A percentile compares a stretch with the other conserved stretches of the same genome.
Conservation (phyloP, 2,329 filamentous ascomycete species). For the Penicillium sp. region DNA sequence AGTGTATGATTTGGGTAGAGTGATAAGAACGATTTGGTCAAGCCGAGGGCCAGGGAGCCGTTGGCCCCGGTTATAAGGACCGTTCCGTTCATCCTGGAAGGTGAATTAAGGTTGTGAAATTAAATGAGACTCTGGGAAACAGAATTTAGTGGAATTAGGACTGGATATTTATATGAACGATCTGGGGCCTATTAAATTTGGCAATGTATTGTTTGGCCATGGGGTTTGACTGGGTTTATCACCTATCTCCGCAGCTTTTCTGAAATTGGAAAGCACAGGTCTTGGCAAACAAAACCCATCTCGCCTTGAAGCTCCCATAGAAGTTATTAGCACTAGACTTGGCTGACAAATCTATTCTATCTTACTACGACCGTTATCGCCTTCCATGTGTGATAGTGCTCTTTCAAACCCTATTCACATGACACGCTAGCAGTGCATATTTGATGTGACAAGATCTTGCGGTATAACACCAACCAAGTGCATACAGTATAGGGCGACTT, state of each 20-base stretch:
- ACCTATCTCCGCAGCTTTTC: background rate
- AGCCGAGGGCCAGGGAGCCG: slow-evolving; percentile 33
- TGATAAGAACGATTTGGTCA: slow-evolving; percentile 28
- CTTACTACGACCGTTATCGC: too few relatives aligned
- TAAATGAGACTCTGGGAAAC: background rate
- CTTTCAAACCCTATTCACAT: too few relatives aligned
- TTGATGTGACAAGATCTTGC: too few relatives aligned
- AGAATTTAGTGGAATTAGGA: too few relatives aligned
- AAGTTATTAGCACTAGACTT: too few relatives aligned
- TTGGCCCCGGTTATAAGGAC: slow-evolving; percentile 33
- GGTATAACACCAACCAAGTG: too few relatives aligned
- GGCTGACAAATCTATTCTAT: too few relatives aligned
- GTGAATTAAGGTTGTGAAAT: background rate
- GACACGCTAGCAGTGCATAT: background rate
- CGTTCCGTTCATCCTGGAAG: slow-evolving; percentile 20
- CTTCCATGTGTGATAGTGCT: too few relatives aligned
- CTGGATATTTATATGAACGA: background rate
- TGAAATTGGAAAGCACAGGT: background rate
- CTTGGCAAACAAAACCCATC: background rate
- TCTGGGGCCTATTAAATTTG: background rate
- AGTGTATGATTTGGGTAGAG: slow-evolving; percentile 12
- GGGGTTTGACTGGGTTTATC: background rate
- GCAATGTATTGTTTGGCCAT: background rate
- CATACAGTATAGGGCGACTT: too few relatives aligned
- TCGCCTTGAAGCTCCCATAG: background rate